Percentiles rank a stretch among this genome's conserved stretches.
phyloP scores from a whole-genome alignment of 306 rosid species.

The Trichosanthes cucumerina region DNA sequence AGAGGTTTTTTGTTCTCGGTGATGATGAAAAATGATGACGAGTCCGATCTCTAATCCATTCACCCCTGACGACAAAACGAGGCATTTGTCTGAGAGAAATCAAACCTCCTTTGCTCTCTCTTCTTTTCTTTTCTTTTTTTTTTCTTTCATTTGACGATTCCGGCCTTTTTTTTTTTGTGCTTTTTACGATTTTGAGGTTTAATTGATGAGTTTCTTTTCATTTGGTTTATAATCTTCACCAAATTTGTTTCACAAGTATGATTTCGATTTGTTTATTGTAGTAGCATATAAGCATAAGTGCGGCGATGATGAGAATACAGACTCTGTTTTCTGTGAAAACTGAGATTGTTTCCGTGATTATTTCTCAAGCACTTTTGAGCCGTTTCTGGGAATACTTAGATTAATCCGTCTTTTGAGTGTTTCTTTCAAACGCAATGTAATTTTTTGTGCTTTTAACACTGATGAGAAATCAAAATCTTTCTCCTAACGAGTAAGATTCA shows the following conservation, averaged over 20 bases:
- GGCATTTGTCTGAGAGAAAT: conserved; percentile 31
- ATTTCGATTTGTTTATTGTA: neutral
- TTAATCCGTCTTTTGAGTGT: too few relatives aligned
- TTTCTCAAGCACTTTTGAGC: conserved; percentile 18
- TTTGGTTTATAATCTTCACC: neutral
- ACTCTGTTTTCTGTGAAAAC: neutral
- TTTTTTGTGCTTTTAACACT: too few relatives aligned
- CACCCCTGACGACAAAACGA: conserved; percentile 21
- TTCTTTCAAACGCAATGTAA: too few relatives aligned
- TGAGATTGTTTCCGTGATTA: conserved; percentile 4
- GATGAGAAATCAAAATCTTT: too few relatives aligned
- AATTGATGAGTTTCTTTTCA: neutral
- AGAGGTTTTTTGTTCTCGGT: conserved; percentile 11
- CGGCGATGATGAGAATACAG: conserved; percentile 9
- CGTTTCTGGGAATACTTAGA: neutral
- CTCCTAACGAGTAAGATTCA: too few relatives aligned
- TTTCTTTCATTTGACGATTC: neutral
- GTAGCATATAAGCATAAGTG: neutral
- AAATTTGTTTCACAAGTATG: neutral
- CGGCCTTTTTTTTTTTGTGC: neutral
- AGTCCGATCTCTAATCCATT: conserved; percentile 28
- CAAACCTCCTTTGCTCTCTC: too few relatives aligned
- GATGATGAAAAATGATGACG: conserved; percentile 26
- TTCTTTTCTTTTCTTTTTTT: neutral
- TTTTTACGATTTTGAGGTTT: too few relatives aligned